These are phyloP conservation scores for Aspergillus baeticus DNA, from an alignment of 495 filamentous ascomycete genomes.

Conservation along the genomic window DNA sequence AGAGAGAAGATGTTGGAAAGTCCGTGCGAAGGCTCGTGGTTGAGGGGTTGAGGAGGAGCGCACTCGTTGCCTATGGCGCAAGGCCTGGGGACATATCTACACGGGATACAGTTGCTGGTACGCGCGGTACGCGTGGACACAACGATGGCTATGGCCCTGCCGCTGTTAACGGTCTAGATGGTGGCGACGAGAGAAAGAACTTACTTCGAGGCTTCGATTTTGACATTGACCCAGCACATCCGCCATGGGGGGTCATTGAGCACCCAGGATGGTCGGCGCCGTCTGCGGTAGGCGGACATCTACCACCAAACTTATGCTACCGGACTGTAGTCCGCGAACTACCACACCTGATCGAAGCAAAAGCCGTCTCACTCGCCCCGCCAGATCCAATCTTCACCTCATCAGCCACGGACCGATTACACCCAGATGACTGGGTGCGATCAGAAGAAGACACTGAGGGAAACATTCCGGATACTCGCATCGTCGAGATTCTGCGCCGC, in stretches of 20 bases:
- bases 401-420: conserved; percentile 18
- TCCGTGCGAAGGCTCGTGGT: conserved; percentile 73
- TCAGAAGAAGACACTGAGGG: conserved; percentile 11
- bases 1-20: conserved; percentile 68
- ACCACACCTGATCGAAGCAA: conserved; percentile 89
- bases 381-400: conserved; percentile 45
- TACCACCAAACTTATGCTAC: conserved; percentile 74
- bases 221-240: conserved; percentile 35
- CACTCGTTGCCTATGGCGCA: conserved; percentile 76
- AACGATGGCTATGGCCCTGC: not conserved
- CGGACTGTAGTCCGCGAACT: conserved; percentile 79
- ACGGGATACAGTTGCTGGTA: conserved; percentile 2
- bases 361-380: conserved; percentile 80
- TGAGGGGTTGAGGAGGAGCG: conserved; percentile 68
- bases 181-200: conserved; percentile 17
- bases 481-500: conserved; percentile 69
- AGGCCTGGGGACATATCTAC: conserved; percentile 56
- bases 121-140: not conserved
- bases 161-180: not conserved
- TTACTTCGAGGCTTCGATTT: not conserved
- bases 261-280: conserved; percentile 85
- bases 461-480: conserved; percentile 54
- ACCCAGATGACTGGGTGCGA: not conserved
- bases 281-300: conserved; percentile 37
- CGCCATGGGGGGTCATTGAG: conserved; percentile 75